These are phyloP conservation scores for Blastocystis sp. DNA, from an alignment of 352 stramenopile genomes.

Conservation along the genomic window DNA sequence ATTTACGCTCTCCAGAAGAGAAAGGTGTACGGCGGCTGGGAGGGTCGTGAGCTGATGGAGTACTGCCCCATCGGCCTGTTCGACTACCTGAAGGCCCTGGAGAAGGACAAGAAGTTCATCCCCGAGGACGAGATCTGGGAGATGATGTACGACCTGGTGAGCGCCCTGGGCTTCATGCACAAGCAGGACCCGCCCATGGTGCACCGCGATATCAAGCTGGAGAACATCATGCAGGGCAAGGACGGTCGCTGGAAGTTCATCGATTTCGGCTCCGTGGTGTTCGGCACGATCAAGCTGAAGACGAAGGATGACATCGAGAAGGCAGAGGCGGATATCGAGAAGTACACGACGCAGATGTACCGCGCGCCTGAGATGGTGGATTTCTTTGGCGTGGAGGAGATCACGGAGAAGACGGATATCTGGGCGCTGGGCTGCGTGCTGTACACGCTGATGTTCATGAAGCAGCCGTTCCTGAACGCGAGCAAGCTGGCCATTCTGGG, in stretches of 20 bases:
- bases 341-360: conserved; percentile 95
- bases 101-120: conserved; percentile 75
- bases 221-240: conserved; percentile 89
- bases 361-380: conserved; percentile 92
- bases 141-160: conserved; percentile 80
- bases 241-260: conserved; percentile 89
- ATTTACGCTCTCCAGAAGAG: conserved; percentile 61
- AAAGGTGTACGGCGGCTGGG: conserved; percentile 71
- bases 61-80: conserved; percentile 88
- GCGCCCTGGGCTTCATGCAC: conserved; percentile 76
- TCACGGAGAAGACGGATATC: conserved; percentile 87
- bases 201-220: conserved; percentile 92
- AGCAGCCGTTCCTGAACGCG: conserved; percentile 89
- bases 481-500: conserved; percentile 86
- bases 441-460: conserved; percentile 90
- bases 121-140: conserved; percentile 77
- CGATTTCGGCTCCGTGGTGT: conserved; percentile 84
- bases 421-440: conserved; percentile 90
- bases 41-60: conserved; percentile 93
- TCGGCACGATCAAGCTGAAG: conserved; percentile 77
- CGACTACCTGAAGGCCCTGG: conserved; percentile 86
- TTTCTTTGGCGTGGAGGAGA: conserved; percentile 85
- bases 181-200: conserved; percentile 83
- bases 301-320: conserved; percentile 82
- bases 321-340: conserved; percentile 89